Evolutionary conservation across 352 stramenopile species (phyloP), one percentile per base, ranked within the genome.

Genomic region (Chrysophaeum taylorii): DNA sequence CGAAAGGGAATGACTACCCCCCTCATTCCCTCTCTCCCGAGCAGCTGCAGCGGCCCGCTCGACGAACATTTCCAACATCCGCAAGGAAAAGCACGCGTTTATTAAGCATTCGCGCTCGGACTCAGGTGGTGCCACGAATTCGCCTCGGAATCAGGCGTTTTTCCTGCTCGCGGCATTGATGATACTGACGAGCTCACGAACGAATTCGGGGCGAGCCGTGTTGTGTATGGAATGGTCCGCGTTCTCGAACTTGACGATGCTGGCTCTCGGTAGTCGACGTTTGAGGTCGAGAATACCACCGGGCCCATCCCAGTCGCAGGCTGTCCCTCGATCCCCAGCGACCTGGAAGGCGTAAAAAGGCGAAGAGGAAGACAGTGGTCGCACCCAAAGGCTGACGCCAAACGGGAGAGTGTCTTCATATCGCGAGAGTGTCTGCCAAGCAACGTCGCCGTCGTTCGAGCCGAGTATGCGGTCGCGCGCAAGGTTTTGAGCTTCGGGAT

Each of bases 161-260:
- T n/a, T n/a, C n/a, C n/a, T n/a, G n/a, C n/a, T n/a, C n/a, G n/a
- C n/a, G n/a, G 39, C 39, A 45, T 60, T 25, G 5, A 60, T 21
- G 18, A 60, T 31, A 18, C 18, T 25, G 18, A 5, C 7, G 48
- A 60, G 48, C 5, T n/a, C 48, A 18, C 5, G 18, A 7, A 60
- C 25, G 48, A 60, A 60, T 21, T 60, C 25, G 18, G 7, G 18
- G 18, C 18, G 9, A 7, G 5, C 21, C 48, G 64, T 70, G 33
- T 70, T 70, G 64, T 70, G 64, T 23, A 70, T 70, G 42, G 18
- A 38, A 42, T 70, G 64, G 18, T 42, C 37, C 27, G 41, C 64
- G n/a, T 23, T 38, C 31, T 35, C 31, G 33, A 70, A 42, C 38
- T 53, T 48, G 33, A 39, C 35, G 38, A 57, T 41, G 21, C 43